Percentiles rank a stretch among this genome's conserved stretches.
Evolutionary conservation across 768 basidiomycete species (phyloP).

Genomic region (Macrolepiota fuliginosa): DNA sequence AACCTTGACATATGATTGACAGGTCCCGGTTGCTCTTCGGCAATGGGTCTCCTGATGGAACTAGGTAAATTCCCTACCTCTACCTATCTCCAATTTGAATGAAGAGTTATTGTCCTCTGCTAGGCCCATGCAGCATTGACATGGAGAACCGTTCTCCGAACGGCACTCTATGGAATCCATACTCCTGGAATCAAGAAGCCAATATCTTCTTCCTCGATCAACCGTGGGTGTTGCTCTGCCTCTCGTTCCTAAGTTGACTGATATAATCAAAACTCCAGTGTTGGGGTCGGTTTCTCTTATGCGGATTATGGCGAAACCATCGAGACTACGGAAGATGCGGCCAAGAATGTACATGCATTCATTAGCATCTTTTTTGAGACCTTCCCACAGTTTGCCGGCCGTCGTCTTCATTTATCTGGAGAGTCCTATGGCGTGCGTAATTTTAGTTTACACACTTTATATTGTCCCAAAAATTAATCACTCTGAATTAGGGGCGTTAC

Average conservation of each 20-base stretch:
- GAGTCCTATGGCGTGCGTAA: constrained; percentile 61
- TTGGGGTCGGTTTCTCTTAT: constrained; percentile 27
- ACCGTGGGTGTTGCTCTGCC: constrained; percentile 52
- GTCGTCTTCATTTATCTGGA: constrained; percentile 70
- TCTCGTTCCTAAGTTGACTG: constrained; percentile 59
- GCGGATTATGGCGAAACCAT: constrained; percentile 68
- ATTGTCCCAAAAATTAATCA: background rate
- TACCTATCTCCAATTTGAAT: background rate
- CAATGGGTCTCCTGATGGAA: constrained; percentile 69
- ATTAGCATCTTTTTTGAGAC: constrained; percentile 78
- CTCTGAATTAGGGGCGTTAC: constrained; percentile 55
- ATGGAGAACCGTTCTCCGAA: constrained; percentile 48
- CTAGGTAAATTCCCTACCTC: constrained; percentile 43
- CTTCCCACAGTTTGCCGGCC: constrained; percentile 67
- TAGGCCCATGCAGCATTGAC: constrained; percentile 50
- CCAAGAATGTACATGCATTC: constrained; percentile 73
- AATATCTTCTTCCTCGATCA: constrained; percentile 65
- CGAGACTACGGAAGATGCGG: constrained; percentile 76
- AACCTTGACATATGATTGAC: background rate
- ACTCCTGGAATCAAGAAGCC: constrained; percentile 69
- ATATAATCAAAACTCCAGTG: constrained; percentile 16
- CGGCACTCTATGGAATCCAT: constrained; percentile 51
- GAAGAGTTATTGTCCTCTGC: background rate
- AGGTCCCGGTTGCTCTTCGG: constrained; percentile 41
- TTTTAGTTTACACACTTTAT: constrained; percentile 14